phyloP scores from a whole-genome alignment of 2,329 filamentous ascomycete genomes.

The Pseudocercospora crystallina region DNA sequence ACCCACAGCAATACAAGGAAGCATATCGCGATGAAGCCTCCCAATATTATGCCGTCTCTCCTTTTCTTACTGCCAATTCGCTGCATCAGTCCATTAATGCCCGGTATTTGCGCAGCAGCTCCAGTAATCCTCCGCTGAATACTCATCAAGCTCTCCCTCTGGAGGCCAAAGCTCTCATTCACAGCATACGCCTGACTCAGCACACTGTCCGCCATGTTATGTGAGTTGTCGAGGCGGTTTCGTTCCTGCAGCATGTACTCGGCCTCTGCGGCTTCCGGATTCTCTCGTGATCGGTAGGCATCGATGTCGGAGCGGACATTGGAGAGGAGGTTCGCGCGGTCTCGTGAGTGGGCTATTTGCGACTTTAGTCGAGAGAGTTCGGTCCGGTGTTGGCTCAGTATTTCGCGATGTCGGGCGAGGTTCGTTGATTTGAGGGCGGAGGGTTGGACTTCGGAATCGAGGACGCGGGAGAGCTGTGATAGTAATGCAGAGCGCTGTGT shows the following conservation, averaged over 20 bases:
- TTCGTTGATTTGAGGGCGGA: slow-evolving; percentile 98
- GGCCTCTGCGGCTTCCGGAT: slow-evolving; percentile 79
- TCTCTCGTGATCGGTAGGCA: slow-evolving; percentile 69
- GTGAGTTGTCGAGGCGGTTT: slow-evolving; percentile 79
- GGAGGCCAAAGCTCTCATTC: slow-evolving; percentile 83
- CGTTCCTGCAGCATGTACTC: slow-evolving; percentile 98
- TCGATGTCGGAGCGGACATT: slow-evolving; percentile 91
- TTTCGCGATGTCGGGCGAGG: slow-evolving; percentile 83
- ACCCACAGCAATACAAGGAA: slow-evolving; percentile 84
- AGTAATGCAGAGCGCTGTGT: slow-evolving; percentile 76
- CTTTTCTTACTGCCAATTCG: slow-evolving; percentile 94
- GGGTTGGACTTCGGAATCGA: slow-evolving; percentile 89
- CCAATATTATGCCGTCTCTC: slow-evolving; percentile 91
- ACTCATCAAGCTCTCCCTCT: slow-evolving; percentile 82
- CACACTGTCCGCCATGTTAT: slow-evolving; percentile 85
- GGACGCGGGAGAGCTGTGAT: slow-evolving; percentile 77
- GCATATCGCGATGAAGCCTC: slow-evolving; percentile 85
- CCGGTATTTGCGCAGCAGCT: slow-evolving; percentile 87
- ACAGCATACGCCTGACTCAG: slow-evolving; percentile 95
- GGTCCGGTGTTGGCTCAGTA: slow-evolving; percentile 80
- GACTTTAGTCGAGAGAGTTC: slow-evolving; percentile 75
- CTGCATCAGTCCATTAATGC: slow-evolving; percentile 86
- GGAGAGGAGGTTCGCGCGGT: slow-evolving; percentile 84
- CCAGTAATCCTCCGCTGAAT: slow-evolving; percentile 89
- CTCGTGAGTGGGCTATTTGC: slow-evolving; percentile 73